Percentiles rank a stretch among this genome's conserved stretches.
Evolutionary conservation across 140 eudicot species (phyloP).

Genomic region (Senecio squalidus): DNA sequence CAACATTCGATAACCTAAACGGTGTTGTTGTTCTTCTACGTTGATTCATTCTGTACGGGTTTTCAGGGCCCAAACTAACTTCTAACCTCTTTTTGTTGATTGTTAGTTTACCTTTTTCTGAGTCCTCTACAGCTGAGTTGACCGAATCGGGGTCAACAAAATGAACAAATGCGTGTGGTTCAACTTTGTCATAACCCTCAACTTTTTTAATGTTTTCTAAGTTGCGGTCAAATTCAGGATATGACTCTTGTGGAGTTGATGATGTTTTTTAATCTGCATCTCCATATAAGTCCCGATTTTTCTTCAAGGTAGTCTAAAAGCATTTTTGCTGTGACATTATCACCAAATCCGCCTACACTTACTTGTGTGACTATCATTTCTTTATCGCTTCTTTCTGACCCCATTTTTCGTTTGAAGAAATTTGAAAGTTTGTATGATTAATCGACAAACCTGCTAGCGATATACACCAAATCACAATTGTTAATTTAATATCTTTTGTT

Average conservation of each 20-base stretch:
- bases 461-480: neutral
- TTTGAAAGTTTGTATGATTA: neutral
- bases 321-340: constrained; percentile 44
- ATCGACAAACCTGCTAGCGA: constrained; percentile 12
- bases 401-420: constrained; percentile 35
- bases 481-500: neutral
- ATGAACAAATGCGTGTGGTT: constrained; percentile 92
- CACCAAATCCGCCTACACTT: constrained; percentile 67
- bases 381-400: constrained; percentile 39
- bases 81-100: constrained; percentile 30
- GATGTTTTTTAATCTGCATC: constrained; percentile 87
- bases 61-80: constrained; percentile 71
- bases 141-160: constrained; percentile 57
- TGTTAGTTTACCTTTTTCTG: constrained; percentile 43
- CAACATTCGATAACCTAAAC: constrained; percentile 51
- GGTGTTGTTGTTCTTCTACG: constrained; percentile 57
- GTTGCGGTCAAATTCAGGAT: constrained; percentile 46
- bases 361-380: constrained; percentile 51
- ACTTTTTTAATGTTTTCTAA: constrained; percentile 19
- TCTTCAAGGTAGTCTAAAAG: constrained; percentile 62
- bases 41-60: constrained; percentile 63
- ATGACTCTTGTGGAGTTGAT: constrained; percentile 66
- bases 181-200: constrained; percentile 48
- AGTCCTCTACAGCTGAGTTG: constrained; percentile 32
- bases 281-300: constrained; percentile 44